Evolutionary conservation across 2,329 filamentous ascomycete species (phyloP), one percentile per base, ranked within the genome.

Genomic region (Cladophialophora psammophila): DNA sequence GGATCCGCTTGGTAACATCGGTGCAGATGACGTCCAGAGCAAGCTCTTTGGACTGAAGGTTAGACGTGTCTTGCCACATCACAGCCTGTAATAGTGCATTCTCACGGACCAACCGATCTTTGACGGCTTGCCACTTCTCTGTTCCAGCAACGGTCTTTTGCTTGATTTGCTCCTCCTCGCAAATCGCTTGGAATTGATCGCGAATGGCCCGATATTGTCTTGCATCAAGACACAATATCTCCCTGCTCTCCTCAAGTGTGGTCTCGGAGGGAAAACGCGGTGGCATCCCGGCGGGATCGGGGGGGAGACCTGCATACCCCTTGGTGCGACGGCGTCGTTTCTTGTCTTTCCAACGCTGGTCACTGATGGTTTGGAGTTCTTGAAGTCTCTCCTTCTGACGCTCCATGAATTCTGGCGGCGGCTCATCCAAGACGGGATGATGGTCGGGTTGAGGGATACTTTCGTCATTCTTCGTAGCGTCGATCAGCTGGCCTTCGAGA

Each of bases 221-320:
- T 57, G 84, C 86, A 73, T 90, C 86, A 38, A 96, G 81, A 42
- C 80, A 82, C 34, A 96, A 81, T 66, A 89, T 90, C 12, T 84
- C 83, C 74, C 93, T 92, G 74, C 90, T 90, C 78, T 94, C 91
- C 71, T 92, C 90, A 66, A 95, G 86, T 0, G 91, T 94, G 12
- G 90, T 94, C 77, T 95, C 92, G 0, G 91, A 94, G 0, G 91
- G 91, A 70, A 93, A 95, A 26, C 92, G 87, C 13, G 90, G 88
- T 20, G 89, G 87, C 32, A 53, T 34, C 4, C 88, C 87, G 1
- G 88, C 85, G 6, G 87, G 87, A 74, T 92, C 90, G 42, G 89
- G 85, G 13, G 90, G 87, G 32, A 91, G 77, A 2, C 89, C 88
- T 50, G 86, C 88, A 83, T 88, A 91, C n/a, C 86, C 86, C 72